Percentiles rank a stretch among this genome's conserved stretches.
Conservation (phyloP, 257 asterid genomes). For the Vinca minor region DNA sequence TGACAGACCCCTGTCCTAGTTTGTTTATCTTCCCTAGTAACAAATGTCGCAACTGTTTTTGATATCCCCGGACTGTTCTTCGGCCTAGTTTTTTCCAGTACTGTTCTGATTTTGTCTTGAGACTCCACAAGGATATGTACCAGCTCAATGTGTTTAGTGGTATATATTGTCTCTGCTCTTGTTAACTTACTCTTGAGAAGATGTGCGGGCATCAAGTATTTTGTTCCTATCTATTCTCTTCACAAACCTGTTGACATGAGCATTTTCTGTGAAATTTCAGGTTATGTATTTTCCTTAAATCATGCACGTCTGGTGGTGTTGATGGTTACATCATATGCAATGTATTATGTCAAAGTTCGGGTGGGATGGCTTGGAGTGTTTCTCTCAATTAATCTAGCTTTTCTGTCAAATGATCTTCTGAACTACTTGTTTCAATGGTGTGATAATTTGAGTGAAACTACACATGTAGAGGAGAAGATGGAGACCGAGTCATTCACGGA, state of each 20-base stretch:
- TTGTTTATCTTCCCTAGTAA: not conserved
- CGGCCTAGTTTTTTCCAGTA: too few species aligned
- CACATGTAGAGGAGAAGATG: slow-evolving; percentile 59
- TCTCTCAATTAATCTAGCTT: slow-evolving; percentile 76
- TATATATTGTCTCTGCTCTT: not conserved
- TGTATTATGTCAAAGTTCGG: slow-evolving; percentile 72
- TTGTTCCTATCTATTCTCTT: slow-evolving; percentile 8
- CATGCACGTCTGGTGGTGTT: slow-evolving; percentile 91
- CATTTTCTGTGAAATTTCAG: slow-evolving; percentile 39
- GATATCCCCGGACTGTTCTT: not conserved
- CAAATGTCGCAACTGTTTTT: not conserved
- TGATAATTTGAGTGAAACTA: slow-evolving; percentile 71
- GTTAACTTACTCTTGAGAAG: not conserved
- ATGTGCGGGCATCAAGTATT: not conserved
- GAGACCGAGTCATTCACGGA: slow-evolving; percentile 51
- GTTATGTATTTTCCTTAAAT: slow-evolving; percentile 82
- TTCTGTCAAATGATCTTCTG: slow-evolving; percentile 68
- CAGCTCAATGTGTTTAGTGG: not conserved
- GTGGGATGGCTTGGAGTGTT: slow-evolving; percentile 90
- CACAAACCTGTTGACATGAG: slow-evolving; percentile 26
- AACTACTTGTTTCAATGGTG: slow-evolving; percentile 80
- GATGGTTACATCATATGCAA: slow-evolving; percentile 71
- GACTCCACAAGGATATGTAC: not conserved
- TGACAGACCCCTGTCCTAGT: not conserved
- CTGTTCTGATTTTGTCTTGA: not conserved